Evolutionary conservation across 169 alveolate genomes (phyloP).

Genomic region (Amoebophrya sp.): DNA sequence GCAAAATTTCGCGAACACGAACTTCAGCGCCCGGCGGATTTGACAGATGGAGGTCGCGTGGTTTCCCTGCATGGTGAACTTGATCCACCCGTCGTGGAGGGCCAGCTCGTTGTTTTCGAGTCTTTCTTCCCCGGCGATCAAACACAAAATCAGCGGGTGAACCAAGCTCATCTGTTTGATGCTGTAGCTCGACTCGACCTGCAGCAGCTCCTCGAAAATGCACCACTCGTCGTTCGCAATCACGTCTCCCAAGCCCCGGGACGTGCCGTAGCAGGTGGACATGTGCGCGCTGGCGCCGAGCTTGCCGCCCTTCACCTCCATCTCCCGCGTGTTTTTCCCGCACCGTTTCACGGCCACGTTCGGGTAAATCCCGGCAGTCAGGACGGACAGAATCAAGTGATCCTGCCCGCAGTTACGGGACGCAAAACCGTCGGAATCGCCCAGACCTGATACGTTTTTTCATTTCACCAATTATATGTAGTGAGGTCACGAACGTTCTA

Average conservation of each 20-base stretch:
- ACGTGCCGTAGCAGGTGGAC: not conserved
- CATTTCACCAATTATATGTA: too few species aligned
- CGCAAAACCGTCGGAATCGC: constrained; percentile 3
- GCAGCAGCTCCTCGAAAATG: not conserved
- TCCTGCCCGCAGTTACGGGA: not conserved
- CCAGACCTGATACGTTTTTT: not conserved
- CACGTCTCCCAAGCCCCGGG: not conserved
- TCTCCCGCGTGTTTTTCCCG: not conserved
- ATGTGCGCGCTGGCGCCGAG: not conserved
- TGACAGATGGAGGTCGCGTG: not conserved
- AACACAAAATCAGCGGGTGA: not conserved
- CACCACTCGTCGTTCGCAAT: not conserved
- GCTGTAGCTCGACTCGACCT: not conserved
- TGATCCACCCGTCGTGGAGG: not conserved
- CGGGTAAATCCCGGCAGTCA: not conserved
- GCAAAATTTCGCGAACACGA: not conserved
- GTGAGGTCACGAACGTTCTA: too few species aligned
- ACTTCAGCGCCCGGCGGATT: not conserved
- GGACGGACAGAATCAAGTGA: not conserved
- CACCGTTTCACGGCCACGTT: constrained; percentile 26
- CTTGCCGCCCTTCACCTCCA: constrained; percentile 14
- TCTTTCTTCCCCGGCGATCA: not conserved
- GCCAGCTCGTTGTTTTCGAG: not conserved
- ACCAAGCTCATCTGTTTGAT: not conserved
- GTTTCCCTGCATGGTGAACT: not conserved